Percentiles rank a stretch among this genome's conserved stretches.
These are phyloP conservation scores for Panicum miliaceum DNA, from an alignment of 176 grass and related monocot genomes.

Conservation along the genomic window DNA sequence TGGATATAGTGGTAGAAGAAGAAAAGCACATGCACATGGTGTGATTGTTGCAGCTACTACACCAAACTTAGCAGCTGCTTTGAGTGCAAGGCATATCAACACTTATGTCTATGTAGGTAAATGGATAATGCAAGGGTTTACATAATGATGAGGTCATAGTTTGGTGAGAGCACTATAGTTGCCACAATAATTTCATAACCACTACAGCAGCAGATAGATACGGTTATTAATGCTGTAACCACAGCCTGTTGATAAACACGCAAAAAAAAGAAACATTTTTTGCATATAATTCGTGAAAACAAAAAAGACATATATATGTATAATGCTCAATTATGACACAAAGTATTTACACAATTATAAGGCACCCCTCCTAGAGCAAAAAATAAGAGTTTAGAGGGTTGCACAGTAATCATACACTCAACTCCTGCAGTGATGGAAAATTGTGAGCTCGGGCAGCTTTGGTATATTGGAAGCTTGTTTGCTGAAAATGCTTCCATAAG, in stretches of 20 bases:
- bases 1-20: background rate
- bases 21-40: background rate
- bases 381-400: constrained; percentile 12
- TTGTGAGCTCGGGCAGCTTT: constrained; percentile 6
- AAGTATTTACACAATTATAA: constrained; percentile 8
- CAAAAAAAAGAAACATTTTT: background rate
- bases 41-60: constrained; percentile 43
- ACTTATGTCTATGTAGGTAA: background rate
- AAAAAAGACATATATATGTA: background rate
- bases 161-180: background rate
- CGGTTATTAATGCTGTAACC: constrained; percentile 30
- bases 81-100: constrained; percentile 31
- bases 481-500: background rate
- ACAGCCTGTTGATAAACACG: background rate
- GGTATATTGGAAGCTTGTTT: constrained; percentile 22
- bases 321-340: background rate
- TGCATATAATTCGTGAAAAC: background rate
- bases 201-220: constrained; percentile 22
- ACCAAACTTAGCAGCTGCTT: constrained; percentile 45
- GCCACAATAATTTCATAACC: constrained; percentile 40
- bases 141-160: background rate
- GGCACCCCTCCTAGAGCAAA: background rate
- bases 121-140: background rate
- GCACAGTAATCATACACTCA: background rate
- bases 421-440: background rate